These are phyloP conservation scores for Neurospora sublineolata DNA, from an alignment of 495 filamentous ascomycete genomes.

Conservation along the genomic window DNA sequence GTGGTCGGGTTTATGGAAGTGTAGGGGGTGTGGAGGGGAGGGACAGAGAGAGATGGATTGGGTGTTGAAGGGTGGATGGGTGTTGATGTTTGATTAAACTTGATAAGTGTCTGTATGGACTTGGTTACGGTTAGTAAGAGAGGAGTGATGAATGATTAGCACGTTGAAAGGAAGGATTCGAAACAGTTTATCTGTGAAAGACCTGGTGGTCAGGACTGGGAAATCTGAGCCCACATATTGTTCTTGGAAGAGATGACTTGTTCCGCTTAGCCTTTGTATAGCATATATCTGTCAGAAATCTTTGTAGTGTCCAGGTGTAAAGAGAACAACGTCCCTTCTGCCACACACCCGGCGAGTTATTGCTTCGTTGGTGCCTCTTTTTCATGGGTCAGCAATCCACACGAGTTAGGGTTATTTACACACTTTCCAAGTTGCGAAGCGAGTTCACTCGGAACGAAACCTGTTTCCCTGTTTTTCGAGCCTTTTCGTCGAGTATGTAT, in stretches of 20 bases:
- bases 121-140: background rate
- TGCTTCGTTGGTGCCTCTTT: background rate
- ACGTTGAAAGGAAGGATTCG: background rate
- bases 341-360: background rate
- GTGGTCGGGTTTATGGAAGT: no score
- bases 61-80: background rate
- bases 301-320: background rate
- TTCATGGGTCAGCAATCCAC: background rate
- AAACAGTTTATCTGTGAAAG: background rate
- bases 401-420: background rate
- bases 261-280: background rate
- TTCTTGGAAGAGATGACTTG: background rate
- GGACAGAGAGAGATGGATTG: background rate
- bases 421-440: background rate
- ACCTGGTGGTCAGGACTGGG: background rate
- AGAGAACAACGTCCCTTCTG: background rate
- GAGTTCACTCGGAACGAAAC: background rate
- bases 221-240: background rate
- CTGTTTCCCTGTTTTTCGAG: background rate
- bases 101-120: background rate
- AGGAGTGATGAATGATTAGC: background rate
- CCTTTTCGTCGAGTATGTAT: background rate
- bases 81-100: background rate
- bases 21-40: background rate
- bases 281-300: background rate